These are phyloP conservation scores for Testicularia cyperi DNA, from an alignment of 1,284 basidiomycete genomes.

Conservation along the genomic window DNA sequence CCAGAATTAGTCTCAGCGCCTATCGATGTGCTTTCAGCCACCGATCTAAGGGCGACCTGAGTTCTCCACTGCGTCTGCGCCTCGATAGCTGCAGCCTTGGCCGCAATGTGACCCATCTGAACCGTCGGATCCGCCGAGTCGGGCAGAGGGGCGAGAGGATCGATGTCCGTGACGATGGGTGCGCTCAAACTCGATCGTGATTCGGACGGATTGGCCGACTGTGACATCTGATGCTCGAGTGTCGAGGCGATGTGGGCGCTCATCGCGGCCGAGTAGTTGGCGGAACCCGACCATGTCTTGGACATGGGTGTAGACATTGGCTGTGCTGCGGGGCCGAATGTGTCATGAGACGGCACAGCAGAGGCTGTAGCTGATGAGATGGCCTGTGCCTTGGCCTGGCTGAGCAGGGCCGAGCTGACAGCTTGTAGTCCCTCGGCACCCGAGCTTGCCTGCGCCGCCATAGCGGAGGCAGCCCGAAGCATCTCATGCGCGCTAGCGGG, in stretches of 20 bases:
- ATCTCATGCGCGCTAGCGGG: slow-evolving; percentile 34
- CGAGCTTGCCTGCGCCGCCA: slow-evolving; percentile 40
- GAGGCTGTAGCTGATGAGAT: slow-evolving; percentile 8
- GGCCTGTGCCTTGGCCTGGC: slow-evolving; percentile 39
- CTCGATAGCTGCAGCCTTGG: slow-evolving; percentile 36
- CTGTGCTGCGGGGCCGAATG: not conserved
- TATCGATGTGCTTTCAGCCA: slow-evolving; percentile 4
- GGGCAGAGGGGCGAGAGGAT: slow-evolving; percentile 2
- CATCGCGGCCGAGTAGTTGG: slow-evolving; percentile 44
- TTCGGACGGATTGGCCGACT: slow-evolving; percentile 1
- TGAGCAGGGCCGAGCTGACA: slow-evolving; percentile 40
- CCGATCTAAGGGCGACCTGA: slow-evolving; percentile 24
- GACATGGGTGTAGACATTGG: slow-evolving; percentile 15
- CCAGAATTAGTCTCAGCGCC: slow-evolving; percentile 1
- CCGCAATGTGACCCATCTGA: slow-evolving; percentile 40
- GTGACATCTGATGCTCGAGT: slow-evolving; percentile 12
- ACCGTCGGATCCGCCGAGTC: slow-evolving; percentile 9
- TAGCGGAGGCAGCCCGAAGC: slow-evolving; percentile 41
- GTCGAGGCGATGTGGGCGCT: slow-evolving; percentile 36
- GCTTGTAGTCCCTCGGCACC: slow-evolving; percentile 40
- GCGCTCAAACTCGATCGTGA: not conserved
- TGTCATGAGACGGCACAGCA: not conserved
- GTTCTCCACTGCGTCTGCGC: slow-evolving; percentile 42
- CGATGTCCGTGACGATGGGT: slow-evolving; percentile 14
- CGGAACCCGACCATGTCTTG: slow-evolving; percentile 26